These are phyloP conservation scores for Fusarium verticillioides DNA, from an alignment of 2,329 filamentous ascomycete genomes.

Conservation along the genomic window DNA sequence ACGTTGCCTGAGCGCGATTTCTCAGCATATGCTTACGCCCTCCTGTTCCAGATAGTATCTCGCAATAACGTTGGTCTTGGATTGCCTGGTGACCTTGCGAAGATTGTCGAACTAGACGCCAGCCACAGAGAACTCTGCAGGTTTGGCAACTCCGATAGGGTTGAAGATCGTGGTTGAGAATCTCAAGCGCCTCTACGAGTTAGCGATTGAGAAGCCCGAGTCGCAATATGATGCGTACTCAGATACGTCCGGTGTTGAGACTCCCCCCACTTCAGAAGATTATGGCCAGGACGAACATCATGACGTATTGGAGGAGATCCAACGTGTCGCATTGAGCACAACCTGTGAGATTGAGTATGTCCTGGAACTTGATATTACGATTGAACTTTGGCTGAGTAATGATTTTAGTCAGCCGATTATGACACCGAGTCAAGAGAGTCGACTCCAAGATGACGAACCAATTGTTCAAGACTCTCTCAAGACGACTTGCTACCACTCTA, in stretches of 20 bases:
- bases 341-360: rapidly evolving
- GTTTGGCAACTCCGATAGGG: neutral
- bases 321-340: neutral
- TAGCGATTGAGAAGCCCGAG: rapidly evolving
- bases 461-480: rapidly evolving
- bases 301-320: neutral
- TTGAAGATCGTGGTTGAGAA: neutral
- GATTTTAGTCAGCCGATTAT: neutral
- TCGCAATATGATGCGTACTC: rapidly evolving
- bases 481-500: rapidly evolving
- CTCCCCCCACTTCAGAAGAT: rapidly evolving
- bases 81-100: neutral
- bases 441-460: rapidly evolving
- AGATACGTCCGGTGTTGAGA: rapidly evolving
- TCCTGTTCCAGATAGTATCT: rapidly evolving
- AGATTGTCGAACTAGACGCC: neutral
- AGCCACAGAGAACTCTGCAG: neutral
- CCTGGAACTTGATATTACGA: no score
- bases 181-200: neutral
- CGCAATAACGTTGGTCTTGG: neutral
- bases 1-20: rapidly evolving
- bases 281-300: neutral
- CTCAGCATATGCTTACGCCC: rapidly evolving
- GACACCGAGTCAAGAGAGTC: neutral
- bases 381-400: neutral